Conservation (phyloP, 2,329 filamentous ascomycete species). For the Penicillium sp. region DNA sequence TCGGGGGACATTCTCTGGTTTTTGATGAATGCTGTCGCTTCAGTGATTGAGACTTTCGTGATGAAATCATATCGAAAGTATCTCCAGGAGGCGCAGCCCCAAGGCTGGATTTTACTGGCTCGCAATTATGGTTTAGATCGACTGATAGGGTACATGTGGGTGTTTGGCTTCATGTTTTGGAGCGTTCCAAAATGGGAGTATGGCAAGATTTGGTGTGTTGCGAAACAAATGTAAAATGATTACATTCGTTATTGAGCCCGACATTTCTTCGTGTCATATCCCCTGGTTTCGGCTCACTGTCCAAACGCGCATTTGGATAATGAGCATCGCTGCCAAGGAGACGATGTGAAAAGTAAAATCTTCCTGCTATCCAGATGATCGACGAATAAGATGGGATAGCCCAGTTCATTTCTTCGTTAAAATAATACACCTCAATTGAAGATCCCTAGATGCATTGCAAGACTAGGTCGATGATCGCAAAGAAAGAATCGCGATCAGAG, state of each 20-base stretch:
- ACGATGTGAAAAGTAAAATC: too few relatives aligned
- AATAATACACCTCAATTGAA: too few relatives aligned
- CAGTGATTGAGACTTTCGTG: background rate
- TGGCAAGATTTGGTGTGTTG: constrained; percentile 2
- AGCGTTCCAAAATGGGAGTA: constrained; percentile 11
- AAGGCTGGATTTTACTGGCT: background rate
- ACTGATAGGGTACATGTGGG: constrained; percentile 3
- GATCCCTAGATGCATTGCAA: constrained; percentile 40
- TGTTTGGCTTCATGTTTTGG: constrained; percentile 8
- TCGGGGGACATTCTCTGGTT: constrained; percentile 7
- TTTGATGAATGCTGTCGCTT: constrained; percentile 1
- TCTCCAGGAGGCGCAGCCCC: background rate
- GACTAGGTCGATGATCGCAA: constrained; percentile 41
- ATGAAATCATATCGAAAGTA: too few relatives aligned
- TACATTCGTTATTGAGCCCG: too few relatives aligned
- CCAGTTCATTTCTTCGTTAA: too few relatives aligned
- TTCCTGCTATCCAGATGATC: too few relatives aligned
- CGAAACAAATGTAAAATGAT: too few relatives aligned
- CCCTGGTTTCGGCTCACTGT: too few relatives aligned
- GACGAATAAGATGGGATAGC: too few relatives aligned
- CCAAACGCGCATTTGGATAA: too few relatives aligned
- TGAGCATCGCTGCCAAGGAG: too few relatives aligned
- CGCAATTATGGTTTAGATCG: background rate
- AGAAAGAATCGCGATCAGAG: constrained; percentile 39
- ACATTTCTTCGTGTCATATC: too few relatives aligned